Percentiles rank a stretch among this genome's conserved stretches.
Conservation (phyloP, 371 early-diverging fungal genomes). For the Syncephalastrum contaminatum region DNA sequence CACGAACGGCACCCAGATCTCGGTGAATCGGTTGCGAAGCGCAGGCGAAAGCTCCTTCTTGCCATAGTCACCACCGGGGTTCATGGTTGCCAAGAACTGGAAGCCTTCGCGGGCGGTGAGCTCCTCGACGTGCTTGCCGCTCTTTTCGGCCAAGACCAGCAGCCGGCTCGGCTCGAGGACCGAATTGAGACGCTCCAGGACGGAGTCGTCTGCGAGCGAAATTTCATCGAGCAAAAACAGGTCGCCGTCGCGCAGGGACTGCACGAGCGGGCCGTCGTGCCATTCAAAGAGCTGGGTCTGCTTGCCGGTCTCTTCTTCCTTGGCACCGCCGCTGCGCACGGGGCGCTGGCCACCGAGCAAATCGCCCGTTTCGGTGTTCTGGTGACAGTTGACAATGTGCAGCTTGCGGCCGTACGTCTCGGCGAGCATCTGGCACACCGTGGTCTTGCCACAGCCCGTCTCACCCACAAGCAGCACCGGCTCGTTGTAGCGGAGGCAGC, state of each 20-base stretch:
- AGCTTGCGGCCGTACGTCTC: conserved; percentile 63
- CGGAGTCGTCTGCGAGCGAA: conserved; percentile 98
- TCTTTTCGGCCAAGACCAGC: conserved; percentile 94
- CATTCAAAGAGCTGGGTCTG: conserved; percentile 82
- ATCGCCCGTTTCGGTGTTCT: conserved; percentile 97
- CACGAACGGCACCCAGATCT: conserved; percentile 95
- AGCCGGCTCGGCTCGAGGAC: conserved; percentile 93
- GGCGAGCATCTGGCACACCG: conserved; percentile 94
- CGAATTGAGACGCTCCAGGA: conserved; percentile 98
- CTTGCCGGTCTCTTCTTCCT: conserved; percentile 25
- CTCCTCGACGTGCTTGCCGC: conserved; percentile 72
- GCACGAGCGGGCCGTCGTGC: conserved; percentile 95
- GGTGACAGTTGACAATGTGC: conserved; percentile 96
- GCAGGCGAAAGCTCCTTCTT: conserved; percentile 99
- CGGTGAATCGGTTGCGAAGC: conserved; percentile 98
- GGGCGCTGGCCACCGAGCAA: conserved; percentile 98
- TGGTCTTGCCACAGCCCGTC: conserved; percentile 99
- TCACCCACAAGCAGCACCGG: conserved; percentile 98
- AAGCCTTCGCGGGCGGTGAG: conserved; percentile 76
- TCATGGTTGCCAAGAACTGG: conserved; percentile 99
- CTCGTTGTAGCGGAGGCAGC: conserved; percentile 85
- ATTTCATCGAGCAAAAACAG: conserved; percentile 99
- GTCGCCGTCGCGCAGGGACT: conserved; percentile 93
- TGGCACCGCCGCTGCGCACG: conserved; percentile 60
- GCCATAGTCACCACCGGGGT: conserved; percentile 99